Conservation (phyloP, 495 filamentous ascomycete genomes). For the Tetracladium marchalianum region DNA sequence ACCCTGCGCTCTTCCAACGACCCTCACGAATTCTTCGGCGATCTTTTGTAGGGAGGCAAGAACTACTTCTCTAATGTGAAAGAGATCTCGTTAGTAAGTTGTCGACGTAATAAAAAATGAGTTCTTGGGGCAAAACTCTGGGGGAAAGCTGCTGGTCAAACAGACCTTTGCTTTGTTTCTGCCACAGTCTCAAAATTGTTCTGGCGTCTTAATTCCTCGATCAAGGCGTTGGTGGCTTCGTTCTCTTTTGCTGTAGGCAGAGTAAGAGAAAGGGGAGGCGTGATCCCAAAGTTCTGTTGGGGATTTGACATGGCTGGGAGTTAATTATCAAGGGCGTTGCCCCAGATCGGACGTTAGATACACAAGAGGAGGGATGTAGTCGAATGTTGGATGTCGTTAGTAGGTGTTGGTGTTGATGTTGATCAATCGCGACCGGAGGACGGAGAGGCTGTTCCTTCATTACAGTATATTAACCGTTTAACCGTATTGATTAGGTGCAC, state of each 20-base stretch:
- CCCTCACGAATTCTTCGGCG: conserved; percentile 72
- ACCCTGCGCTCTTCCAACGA: conserved; percentile 57
- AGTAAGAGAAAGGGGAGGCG: conserved; percentile 67
- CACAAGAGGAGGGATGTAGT: no score
- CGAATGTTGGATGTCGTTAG: no score
- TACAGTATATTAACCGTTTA: no score
- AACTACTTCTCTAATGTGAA: conserved; percentile 27
- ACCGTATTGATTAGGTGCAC: no score
- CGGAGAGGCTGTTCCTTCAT: no score
- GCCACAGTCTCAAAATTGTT: conserved; percentile 79
- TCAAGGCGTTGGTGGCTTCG: conserved; percentile 62
- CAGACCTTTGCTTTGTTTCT: conserved; percentile 71
- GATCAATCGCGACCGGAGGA: no score
- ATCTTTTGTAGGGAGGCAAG: conserved; percentile 66
- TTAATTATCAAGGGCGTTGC: no score
- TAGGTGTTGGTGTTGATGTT: no score
- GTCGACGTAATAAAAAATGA: conserved; percentile 1
- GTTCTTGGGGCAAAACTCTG: not conserved
- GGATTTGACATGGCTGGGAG: not conserved
- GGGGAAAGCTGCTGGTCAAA: conserved; percentile 2
- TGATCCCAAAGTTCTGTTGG: conserved; percentile 46
- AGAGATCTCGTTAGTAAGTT: not conserved
- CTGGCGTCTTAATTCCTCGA: conserved; percentile 72
- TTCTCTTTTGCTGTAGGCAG: conserved; percentile 69
- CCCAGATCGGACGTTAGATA: no score